Evolutionary conservation across 495 filamentous ascomycete genomes (phyloP), one percentile per base, ranked within the genome.

Genomic region (Talaromyces liani): DNA sequence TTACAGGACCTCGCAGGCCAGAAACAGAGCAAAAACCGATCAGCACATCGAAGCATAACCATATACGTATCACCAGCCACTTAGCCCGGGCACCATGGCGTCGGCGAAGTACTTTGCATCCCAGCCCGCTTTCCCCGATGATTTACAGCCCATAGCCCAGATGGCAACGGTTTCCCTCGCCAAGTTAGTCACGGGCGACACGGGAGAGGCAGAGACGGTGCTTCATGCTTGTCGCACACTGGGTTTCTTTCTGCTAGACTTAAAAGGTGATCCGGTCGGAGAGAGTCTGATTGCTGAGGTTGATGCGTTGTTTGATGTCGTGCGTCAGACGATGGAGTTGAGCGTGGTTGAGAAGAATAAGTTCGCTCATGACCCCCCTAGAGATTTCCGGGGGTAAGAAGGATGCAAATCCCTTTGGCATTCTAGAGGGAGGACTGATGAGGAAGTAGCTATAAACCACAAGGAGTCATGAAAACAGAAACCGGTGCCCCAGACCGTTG

Each of bases 401-500:
- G 45, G 5, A 4, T 20, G 22, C 22, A 18, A 16, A 14, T 47
- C 4, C 34, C 27, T 4, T 34, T 54, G 6, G 3, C 12, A 12
- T 58, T 33, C 8, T 33, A 20, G 18, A 58, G 14, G 3, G 1
- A 36, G 12, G 33, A 31, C 25, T 20, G 8, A 31, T 58, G 18
- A 9, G 4, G 6, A 41, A 9, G 31, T 57, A 68, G 65, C 14
- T 67, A 68, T 62, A 68, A 67, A 59, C 33, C 41, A 27, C 9
- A 41, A 4, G 67, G 67, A 18, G 22, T 29, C 25, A 62, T 47
- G 56, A 68, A 68, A 63, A 56, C 57, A 3, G 65, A 69, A 55
- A 63, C 58, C 18, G 67, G 65, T n/a, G 58, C 54, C 6, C 65
- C 67, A 16, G 67, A 69, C 49, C 16, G 41, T 12, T 36, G 59